Base-by-base conservation (phyloP, 139 green algal genomes). In the Diplosphaera chodatii region DNA sequence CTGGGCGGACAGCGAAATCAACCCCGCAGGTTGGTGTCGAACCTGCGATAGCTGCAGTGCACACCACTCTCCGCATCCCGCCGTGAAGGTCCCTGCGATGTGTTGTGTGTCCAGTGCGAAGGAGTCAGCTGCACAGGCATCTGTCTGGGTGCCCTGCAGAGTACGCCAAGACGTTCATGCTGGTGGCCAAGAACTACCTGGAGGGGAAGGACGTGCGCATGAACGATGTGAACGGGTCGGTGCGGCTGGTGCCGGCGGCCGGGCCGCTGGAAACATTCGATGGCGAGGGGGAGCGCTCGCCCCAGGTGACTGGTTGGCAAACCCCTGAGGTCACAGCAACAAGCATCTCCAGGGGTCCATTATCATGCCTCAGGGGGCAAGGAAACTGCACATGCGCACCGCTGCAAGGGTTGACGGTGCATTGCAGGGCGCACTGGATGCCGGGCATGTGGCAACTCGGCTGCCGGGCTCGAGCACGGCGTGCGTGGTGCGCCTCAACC, bases 141-240 rank as follows among this genome's bases (percentile, higher is more conserved):
- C n/a, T n/a, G n/a, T n/a, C n/a, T n/a, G n/a, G n/a, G n/a, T n/a
- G n/a, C n/a, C n/a, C n/a, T n/a, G 10, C 87, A 84, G 88, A 94
- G 27, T 95, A 95, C 71, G 91, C 88, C 3, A 73, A 82, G n/a
- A 87, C 71, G 8, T 78, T 95, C 5, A 94, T 95, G 88, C 81
- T 78, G 10, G 66, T 87, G 23, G 82, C 87, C 1, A 81, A 79
- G 5, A 74, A 76, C 2, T 91, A 86, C 66, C 68, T 93, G 28
- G 88, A 92, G 59, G 83, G 82, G 40, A 74, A 64, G 20, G 75
- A 84, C 21, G 72, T 78, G 8, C 16, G 48, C 48, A 59, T 59
- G 48, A 59, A 59, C 48, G 48, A 59, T 18, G 48, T 27, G 16
- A 59, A 59, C 18, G 48, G 48, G 13, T 27, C 16, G 13, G 48